Base-by-base conservation (phyloP, 148 eudicot genomes). In the Camellia japonica region DNA sequence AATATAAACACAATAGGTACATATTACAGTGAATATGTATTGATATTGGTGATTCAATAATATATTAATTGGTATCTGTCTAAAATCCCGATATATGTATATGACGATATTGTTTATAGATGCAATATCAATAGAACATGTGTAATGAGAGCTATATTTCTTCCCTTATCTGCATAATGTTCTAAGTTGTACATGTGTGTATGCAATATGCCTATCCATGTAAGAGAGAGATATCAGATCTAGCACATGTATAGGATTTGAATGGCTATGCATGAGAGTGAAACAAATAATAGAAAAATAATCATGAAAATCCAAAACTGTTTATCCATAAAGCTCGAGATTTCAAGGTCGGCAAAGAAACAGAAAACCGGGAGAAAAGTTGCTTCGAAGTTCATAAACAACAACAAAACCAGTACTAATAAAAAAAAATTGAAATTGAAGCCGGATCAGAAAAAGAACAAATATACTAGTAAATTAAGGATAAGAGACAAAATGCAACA, bases 281-380 rank as follows among this genome's bases (percentile, higher is more conserved):
- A 18, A 64, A 64, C 6, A 10, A 5, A 46, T 46, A 14, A 16
- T 14, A 52, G 10, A 30, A 47, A 19, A 10, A 61, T 43, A 18
- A 74, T 41, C 77, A 42, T 60, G 67, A 59, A 59, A 60, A 19
- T n/a, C 43, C 61, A 43, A 73, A 7, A 15, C 41, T 62, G 42
- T 49, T 16, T 20, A 64, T 5, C 11, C 30, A 20, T 46, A 6
- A 18, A 6, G 30, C 11, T 18, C 43, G 14, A 8, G 19, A 42
- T 65, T 66, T 9, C 49, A 30, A 66, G 63, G 52, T 79, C 77
- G 81, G 83, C 84, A 81, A 68, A 79, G 80, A 79, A 58, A 56
- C 89, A 68, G 83, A 82, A 71, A 55, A 79, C 66, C 73, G 74
- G 84, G 84, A 67, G 75, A 47, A 72, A 76, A 51, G 63, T 58